Evolutionary conservation across 345 rosid species (phyloP), one percentile per base, ranked within the genome.

Genomic region (Mallotus nudiflorus): DNA sequence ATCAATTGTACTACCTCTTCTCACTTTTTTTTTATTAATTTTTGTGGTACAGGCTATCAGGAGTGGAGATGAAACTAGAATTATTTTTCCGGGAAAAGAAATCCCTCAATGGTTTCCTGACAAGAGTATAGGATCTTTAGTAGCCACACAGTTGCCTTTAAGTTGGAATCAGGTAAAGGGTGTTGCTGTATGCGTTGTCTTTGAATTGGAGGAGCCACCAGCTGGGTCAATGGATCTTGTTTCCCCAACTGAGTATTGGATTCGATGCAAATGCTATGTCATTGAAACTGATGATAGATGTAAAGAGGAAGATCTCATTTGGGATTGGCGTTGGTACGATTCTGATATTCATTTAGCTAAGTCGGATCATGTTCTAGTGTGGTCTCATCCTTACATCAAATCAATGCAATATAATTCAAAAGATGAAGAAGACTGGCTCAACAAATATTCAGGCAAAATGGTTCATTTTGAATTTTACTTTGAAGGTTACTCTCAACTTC

Each of bases 341-440:
- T 4, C 14, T 27, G 37, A 28, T 28, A 16, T 55, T 20, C 60
- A 55, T 55, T 55, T 55, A 55, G n/a, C 28, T 5, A 55, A 55
- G 19, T 55, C 60, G 28, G 60, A 55, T 55, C 60, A 55, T 55
- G 60, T 55, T 7, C 28, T 55, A 1, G 33, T 55, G 19, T 55
- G 60, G 60, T 55, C 2, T 9, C 25, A 27, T 53, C 33, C 31
- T 19, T 19, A 46, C 50, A 46, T 46, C 9, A 49, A 7, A 4
- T 49, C 20, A 1, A n/a, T n/a, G n/a, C n/a, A n/a, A n/a, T n/a
- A n/a, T n/a, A n/a, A n/a, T n/a, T 49, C 53, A 49, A 16, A 5
- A 49, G 53, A 49, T 16, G 53, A 49, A 10, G 5, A 4, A 6
- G n/a, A n/a, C n/a, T n/a, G n/a, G n/a, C 9, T 49, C 20, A 52